Percentiles rank a stretch among this genome's conserved stretches.
These are phyloP conservation scores for Leccinum uliginosum DNA, from an alignment of 768 basidiomycete genomes.

Conservation along the genomic window DNA sequence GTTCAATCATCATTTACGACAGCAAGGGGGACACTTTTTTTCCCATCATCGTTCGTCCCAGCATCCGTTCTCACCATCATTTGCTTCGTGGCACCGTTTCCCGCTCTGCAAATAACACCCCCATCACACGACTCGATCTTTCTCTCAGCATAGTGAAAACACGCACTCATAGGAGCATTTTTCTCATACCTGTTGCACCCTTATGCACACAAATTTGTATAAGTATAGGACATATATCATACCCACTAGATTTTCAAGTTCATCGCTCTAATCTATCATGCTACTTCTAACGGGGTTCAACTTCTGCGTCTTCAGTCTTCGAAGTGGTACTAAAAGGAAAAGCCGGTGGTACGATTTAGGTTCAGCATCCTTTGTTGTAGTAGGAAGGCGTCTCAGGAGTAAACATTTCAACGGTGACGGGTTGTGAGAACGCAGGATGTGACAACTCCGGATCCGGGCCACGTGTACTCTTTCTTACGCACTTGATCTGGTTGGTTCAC, in stretches of 20 bases:
- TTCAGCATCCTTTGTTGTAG: too few relatives aligned
- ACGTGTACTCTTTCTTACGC: not conserved
- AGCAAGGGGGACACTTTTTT: not conserved
- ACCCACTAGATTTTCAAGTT: not conserved
- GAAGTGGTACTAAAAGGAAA: not conserved
- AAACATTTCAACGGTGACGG: not conserved
- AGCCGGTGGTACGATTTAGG: not conserved
- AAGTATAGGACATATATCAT: constrained; percentile 3
- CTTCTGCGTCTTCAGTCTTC: not conserved
- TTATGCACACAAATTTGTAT: not conserved
- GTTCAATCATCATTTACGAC: not conserved
- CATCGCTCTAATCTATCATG: not conserved
- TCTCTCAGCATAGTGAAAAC: not conserved
- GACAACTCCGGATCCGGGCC: not conserved
- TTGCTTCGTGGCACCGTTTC: not conserved
- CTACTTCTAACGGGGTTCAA: not conserved
- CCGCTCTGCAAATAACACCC: not conserved
- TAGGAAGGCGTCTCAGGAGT: too few relatives aligned
- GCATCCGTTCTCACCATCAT: not conserved
- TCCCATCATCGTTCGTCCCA: not conserved
- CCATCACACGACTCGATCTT: not conserved
- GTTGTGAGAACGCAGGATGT: not conserved
- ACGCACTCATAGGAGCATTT: not conserved
- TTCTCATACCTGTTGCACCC: not conserved
- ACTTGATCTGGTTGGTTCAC: too few relatives aligned